phyloP scores from a whole-genome alignment of 768 basidiomycete genomes.

The Lactarius pseudohatsudake region DNA sequence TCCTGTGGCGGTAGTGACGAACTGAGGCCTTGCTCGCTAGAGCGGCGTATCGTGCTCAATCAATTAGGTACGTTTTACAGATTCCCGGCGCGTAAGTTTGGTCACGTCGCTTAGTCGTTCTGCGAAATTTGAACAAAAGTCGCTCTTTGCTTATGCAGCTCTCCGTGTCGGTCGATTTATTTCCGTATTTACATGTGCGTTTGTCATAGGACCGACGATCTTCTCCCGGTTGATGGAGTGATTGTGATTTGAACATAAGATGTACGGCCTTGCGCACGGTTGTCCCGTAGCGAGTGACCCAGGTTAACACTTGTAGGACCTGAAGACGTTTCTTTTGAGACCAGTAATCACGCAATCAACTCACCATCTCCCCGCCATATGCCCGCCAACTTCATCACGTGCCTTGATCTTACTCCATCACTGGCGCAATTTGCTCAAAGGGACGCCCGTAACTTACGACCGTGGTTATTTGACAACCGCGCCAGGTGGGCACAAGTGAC shows the following conservation, averaged over 20 bases:
- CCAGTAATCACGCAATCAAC: background rate
- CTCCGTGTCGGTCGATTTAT: background rate
- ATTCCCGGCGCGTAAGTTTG: background rate
- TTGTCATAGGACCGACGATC: background rate
- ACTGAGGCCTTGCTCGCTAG: background rate
- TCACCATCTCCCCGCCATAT: background rate
- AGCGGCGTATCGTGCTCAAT: background rate
- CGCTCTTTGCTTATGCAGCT: background rate
- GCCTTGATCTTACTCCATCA: background rate
- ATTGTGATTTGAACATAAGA: background rate
- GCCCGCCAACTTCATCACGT: background rate
- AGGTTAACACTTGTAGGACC: background rate
- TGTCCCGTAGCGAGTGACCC: background rate
- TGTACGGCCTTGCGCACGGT: background rate
- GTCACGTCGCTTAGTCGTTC: background rate
- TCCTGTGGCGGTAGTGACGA: background rate
- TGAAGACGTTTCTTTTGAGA: background rate
- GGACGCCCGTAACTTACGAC: background rate
- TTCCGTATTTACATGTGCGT: background rate
- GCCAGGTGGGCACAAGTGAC: background rate
- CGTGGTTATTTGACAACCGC: background rate
- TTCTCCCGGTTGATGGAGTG: background rate
- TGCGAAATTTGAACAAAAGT: background rate
- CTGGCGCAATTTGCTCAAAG: background rate
- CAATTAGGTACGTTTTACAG: background rate